A percentile compares a stretch with the other conserved stretches of the same genome.
phyloP scores from a whole-genome alignment of 192 early-diverging fungal genomes.

The Backusella parvicylindrica region DNA sequence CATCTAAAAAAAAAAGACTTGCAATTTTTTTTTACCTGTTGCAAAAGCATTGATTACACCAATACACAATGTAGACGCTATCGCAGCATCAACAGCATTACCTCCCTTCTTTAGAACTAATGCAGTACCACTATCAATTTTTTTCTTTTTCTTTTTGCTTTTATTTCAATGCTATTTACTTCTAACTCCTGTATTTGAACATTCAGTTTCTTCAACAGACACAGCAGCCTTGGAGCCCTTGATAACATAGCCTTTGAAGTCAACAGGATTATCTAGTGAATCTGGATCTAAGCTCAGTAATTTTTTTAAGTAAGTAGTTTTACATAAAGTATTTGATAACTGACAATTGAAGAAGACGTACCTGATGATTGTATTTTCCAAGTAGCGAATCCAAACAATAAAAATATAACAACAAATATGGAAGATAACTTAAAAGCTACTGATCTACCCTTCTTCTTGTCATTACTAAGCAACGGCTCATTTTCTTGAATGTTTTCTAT shows the following conservation, averaged over 20 bases:
- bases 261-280: background rate
- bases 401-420: background rate
- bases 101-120: slow-evolving; percentile 78
- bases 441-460: background rate
- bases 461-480: background rate
- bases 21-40: slow-evolving; percentile 50
- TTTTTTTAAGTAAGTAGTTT: background rate
- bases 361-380: background rate
- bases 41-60: slow-evolving; percentile 85
- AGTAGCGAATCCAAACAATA: background rate
- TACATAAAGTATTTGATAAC: background rate
- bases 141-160: background rate
- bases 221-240: slow-evolving; percentile 39
- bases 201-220: slow-evolving; percentile 61
- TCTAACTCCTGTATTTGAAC: slow-evolving; percentile 66
- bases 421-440: background rate
- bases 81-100: slow-evolving; percentile 83
- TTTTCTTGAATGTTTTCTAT: background rate
- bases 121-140: background rate
- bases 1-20: background rate
- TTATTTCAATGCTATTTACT: slow-evolving; percentile 19
- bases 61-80: slow-evolving; percentile 81
- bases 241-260: background rate
- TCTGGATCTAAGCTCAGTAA: background rate
- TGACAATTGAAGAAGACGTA: background rate